Base-by-base conservation (phyloP, 2,329 filamentous ascomycete species). In the Stagonosporopsis vannaccii region DNA sequence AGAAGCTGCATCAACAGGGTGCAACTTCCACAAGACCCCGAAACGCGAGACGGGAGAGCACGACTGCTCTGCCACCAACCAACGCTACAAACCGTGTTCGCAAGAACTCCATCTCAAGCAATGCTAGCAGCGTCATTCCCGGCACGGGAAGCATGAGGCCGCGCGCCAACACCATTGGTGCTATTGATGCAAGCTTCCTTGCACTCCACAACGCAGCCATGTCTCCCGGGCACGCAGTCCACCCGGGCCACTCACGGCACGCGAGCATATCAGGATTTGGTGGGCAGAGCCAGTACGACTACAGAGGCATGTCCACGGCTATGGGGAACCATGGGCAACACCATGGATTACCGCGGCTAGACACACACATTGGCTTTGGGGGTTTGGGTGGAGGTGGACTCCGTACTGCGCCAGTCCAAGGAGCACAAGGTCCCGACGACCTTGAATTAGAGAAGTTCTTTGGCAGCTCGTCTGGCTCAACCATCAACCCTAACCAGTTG, bases 1-100 rank as follows among this genome's bases (percentile, higher is more conserved):
- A 99, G 82, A 99, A 99, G 82, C 85, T 99, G 43, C 95, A 99
- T 75, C 92, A 96, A 83, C 92, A 92, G 23, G 91, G 91, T 12
- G 92, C 92, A 0, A 90, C 95, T 6, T 92, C 92, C 6, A 89
- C 92, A 41, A 87, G 93, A 58, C 92, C 93, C 41, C 87, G 93
- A 67, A 93, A 92, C 67, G 82, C 78, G 67, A 90, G 94, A 64
- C 87, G 95, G 63, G 95, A 98, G 79, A 98, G 95, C 76, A 90
- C 84, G 6, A 85, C 90, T 58, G 91, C 90, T 51, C 86, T 89
- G 58, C 87, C 88, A 8, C 50, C 50, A n/a, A 82, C 85, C n/a
- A 85, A 86, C 13, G 85, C 84, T 28, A 82, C 88, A 62, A 89
- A 87, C 64, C 85, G 92, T 58, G 91, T 94, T 53, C 90, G 95